Evolutionary conservation across 129 eudicot genomes (phyloP).

Genomic region (Flaveria linearis): DNA sequence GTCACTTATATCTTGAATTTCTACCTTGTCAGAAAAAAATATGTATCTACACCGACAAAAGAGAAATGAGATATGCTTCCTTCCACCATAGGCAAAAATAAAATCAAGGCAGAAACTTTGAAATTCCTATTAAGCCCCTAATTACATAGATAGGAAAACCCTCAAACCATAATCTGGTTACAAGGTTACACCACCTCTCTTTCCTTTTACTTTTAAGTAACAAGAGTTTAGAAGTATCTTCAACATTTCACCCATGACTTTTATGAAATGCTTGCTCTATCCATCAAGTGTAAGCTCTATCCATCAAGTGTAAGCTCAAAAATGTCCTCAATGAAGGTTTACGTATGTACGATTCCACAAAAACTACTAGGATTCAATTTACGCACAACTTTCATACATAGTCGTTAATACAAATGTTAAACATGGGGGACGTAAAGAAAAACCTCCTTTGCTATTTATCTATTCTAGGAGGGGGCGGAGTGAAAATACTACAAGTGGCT

Average conservation of each 20-base stretch:
- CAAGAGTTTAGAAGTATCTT: background rate
- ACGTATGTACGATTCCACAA: background rate
- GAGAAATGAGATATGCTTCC: background rate
- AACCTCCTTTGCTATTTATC: no score
- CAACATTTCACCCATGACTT: background rate
- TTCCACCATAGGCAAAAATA: background rate
- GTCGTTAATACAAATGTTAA: no score
- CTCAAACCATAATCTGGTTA: background rate
- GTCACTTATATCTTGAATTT: slow-evolving; percentile 67
- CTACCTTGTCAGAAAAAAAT: slow-evolving; percentile 86
- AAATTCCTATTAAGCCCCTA: background rate
- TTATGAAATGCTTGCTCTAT: background rate
- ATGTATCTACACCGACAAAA: slow-evolving; percentile 58
- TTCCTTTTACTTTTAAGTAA: background rate
- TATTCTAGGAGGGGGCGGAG: no score
- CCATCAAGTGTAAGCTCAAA: background rate
- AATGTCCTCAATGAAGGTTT: background rate
- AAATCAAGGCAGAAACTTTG: background rate
- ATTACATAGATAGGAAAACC: background rate
- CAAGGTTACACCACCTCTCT: background rate
- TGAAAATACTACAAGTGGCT: no score
- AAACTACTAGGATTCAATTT: background rate
- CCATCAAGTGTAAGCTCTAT: background rate
- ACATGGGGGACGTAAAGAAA: no score
- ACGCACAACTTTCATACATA: background rate